Evolutionary conservation across 768 basidiomycete genomes (phyloP), one percentile per base, ranked within the genome.

Genomic region (Sporobolomyces phaffii): DNA sequence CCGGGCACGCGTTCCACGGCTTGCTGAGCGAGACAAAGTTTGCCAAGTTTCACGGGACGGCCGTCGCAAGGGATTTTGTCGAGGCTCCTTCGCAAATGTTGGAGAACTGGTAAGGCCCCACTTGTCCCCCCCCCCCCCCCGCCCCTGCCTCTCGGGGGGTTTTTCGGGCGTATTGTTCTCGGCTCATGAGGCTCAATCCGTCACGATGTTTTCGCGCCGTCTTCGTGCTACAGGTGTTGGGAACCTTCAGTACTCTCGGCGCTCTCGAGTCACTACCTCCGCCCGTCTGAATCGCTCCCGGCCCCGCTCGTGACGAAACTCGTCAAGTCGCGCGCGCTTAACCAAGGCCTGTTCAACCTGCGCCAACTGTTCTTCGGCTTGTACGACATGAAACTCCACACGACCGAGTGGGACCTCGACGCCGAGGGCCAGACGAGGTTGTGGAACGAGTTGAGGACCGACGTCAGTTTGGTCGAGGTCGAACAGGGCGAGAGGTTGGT

Each of bases 1-100:
- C 68, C 26, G 74, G 73, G 8, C 80, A 82, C 64, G 80, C 79
- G 31, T 80, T 80, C 76, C 81, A 81, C 67, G 79, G 79, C 0
- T 77, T 93, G 50, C 78, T 90, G 53, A 86, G 85, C 72, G 81
- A 79, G 64, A 90, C 89, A 36, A 83, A 82, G 65, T 91, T 84
- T 75, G 78, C 84, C 26, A 80, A 86, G 18, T 92, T 91, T 84
- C 89, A 91, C 71, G 90, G 90, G 0, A 73, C 70, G 1, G 59
- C 64, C 2, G 70, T 73, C 28, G 60, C 52, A 0, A 43, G 69
- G 20, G 74, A 75, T 47, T 74, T 73, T 68, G 90, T 90, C 14
- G 90, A 92, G 78, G 90, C 90, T 4, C 91, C 90, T 0, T 88
- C 87, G 22, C 90, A 93, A 79, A 91, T 91, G 90, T 80, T 91